Conservation (phyloP, 2,329 filamentous ascomycete species). For the Monilinia polystroma region DNA sequence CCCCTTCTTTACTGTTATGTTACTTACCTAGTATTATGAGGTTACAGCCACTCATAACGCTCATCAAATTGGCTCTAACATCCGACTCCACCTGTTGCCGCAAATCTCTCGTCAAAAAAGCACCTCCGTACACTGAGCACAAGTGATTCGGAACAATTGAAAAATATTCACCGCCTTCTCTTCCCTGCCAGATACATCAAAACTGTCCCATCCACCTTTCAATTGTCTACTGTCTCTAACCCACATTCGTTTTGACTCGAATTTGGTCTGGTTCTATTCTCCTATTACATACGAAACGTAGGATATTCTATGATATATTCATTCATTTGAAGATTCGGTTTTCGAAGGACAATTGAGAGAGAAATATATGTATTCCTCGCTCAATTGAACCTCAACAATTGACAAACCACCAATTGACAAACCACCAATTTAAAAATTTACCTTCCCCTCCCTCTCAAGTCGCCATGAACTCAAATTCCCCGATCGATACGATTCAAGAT, state of each 20-base stretch:
- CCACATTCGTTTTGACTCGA: conserved; percentile 24
- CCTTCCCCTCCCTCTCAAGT: not conserved
- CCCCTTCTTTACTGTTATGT: not conserved
- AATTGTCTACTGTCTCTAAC: conserved; percentile 14
- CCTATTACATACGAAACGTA: conserved; percentile 11
- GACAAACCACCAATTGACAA: not conserved
- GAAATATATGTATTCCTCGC: conserved; percentile 19
- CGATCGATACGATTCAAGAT: conserved; percentile 19
- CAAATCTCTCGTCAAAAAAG: conserved; percentile 19
- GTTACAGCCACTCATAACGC: conserved; percentile 9
- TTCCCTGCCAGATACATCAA: conserved; percentile 15
- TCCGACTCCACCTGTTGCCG: conserved; percentile 8
- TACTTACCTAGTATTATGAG: not conserved
- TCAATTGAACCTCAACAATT: conserved; percentile 23
- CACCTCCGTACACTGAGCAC: not conserved
- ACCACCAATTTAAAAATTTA: conserved; percentile 11
- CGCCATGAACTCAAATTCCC: conserved; percentile 21
- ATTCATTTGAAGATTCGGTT: conserved; percentile 17
- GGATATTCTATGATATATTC: conserved; percentile 21
- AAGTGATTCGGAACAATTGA: conserved; percentile 1
- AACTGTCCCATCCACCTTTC: conserved; percentile 19
- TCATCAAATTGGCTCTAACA: conserved; percentile 3
- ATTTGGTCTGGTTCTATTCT: conserved; percentile 1
- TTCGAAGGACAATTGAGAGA: conserved; percentile 22
- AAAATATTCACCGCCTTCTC: conserved; percentile 19